phyloP scores from a whole-genome alignment of 2,329 filamentous ascomycete species.

The Rugonectria rugulosa region DNA sequence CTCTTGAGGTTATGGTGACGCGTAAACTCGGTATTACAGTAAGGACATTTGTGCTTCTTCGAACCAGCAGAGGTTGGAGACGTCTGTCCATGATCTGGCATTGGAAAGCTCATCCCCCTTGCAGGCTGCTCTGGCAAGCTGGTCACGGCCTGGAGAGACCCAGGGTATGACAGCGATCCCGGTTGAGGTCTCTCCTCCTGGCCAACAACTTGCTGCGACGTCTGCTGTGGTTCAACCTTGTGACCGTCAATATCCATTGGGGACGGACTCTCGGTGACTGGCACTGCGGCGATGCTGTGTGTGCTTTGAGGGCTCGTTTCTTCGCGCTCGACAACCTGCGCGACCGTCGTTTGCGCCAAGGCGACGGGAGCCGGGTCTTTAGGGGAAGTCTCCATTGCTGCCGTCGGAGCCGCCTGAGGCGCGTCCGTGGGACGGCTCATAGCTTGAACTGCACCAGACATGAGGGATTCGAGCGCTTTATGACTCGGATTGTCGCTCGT shows the following conservation, averaged over 20 bases:
- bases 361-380: slow-evolving; percentile 46
- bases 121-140: slow-evolving; percentile 54
- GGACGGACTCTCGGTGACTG: slow-evolving; percentile 59
- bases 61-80: slow-evolving; percentile 67
- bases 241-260: slow-evolving; percentile 62
- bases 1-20: slow-evolving; percentile 98
- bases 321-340: slow-evolving; percentile 46
- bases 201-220: slow-evolving; percentile 50
- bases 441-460: slow-evolving; percentile 59
- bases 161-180: slow-evolving; percentile 63
- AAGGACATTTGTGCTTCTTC: slow-evolving; percentile 96
- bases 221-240: slow-evolving; percentile 47
- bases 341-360: slow-evolving; percentile 43
- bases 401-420: slow-evolving; percentile 53
- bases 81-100: slow-evolving; percentile 53
- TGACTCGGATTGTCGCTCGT: slow-evolving; percentile 64
- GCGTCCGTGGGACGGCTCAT: slow-evolving; percentile 66
- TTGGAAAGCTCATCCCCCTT: slow-evolving; percentile 66
- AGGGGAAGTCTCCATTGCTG: slow-evolving; percentile 51
- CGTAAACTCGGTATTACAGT: slow-evolving; percentile 96
- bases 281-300: slow-evolving; percentile 51
- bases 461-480: slow-evolving; percentile 59
- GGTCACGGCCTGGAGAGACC: slow-evolving; percentile 53
- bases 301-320: slow-evolving; percentile 56
- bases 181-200: slow-evolving; percentile 61